Percentiles rank a stretch among this genome's conserved stretches.
phyloP scores from a whole-genome alignment of 1,139 yeast genomes.

The Blastobotrys elegans region DNA sequence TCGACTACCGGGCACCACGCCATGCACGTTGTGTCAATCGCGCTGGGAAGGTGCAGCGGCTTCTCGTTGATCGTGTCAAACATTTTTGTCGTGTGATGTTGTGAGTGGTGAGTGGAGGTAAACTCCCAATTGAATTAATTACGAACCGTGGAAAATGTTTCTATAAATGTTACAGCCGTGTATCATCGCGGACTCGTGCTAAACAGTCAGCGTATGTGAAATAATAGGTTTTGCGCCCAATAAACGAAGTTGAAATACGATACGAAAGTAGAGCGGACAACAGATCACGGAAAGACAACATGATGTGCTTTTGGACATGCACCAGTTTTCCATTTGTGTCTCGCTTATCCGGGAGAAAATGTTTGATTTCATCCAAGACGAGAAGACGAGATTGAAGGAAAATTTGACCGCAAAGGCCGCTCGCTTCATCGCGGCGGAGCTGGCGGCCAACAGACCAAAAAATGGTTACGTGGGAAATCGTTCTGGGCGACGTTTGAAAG shows the following conservation, averaged over 20 bases:
- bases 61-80: constrained; percentile 16
- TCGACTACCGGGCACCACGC: constrained; percentile 57
- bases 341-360: no score
- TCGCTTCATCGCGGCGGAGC: background rate
- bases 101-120: background rate
- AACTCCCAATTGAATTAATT: background rate
- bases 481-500: no score
- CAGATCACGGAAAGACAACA: background rate
- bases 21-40: constrained; percentile 40
- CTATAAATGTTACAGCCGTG: background rate
- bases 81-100: background rate
- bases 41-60: constrained; percentile 21
- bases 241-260: background rate
- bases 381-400: no score
- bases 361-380: no score
- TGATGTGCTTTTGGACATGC: no score
- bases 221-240: background rate
- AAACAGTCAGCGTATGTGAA: background rate
- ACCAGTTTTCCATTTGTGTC: no score
- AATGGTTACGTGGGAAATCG: no score
- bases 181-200: background rate
- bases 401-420: no score
- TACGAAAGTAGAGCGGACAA: background rate
- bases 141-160: background rate
- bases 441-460: background rate